phyloP scores from a whole-genome alignment of 1,284 basidiomycete species.

The Porodaedalea pini region DNA sequence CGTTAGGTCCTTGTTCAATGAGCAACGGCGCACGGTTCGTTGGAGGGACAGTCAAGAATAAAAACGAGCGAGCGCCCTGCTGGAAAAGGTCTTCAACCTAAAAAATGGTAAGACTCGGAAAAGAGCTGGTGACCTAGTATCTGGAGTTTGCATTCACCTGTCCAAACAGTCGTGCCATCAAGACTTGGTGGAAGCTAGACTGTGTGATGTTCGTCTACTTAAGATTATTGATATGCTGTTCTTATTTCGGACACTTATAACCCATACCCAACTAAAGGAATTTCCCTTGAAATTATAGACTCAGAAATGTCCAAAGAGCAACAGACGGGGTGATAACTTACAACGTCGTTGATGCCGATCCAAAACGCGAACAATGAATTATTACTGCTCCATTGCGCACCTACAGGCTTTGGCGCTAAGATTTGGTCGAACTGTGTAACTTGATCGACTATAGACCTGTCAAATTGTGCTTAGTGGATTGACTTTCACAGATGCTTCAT shows the following conservation, averaged over 20 bases:
- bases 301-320: neutral
- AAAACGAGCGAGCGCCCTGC: constrained; percentile 56
- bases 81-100: constrained; percentile 53
- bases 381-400: constrained; percentile 49
- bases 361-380: constrained; percentile 60
- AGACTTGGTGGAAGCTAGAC: constrained; percentile 43
- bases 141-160: constrained; percentile 37
- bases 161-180: constrained; percentile 54
- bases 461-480: neutral
- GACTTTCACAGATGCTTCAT: neutral
- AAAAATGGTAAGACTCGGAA: neutral
- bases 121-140: neutral
- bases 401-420: constrained; percentile 47
- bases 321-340: constrained; percentile 29
- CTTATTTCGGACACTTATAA: neutral
- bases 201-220: constrained; percentile 53
- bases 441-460: constrained; percentile 60
- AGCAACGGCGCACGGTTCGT: constrained; percentile 55
- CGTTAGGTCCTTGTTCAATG: constrained; percentile 44
- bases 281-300: constrained; percentile 38
- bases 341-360: constrained; percentile 67
- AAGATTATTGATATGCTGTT: neutral
- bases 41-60: constrained; percentile 66
- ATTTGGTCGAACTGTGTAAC: constrained; percentile 53
- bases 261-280: constrained; percentile 39